Evolutionary conservation across 2,329 filamentous ascomycete species (phyloP).

Genomic region (Biscogniauxia mediterranea): DNA sequence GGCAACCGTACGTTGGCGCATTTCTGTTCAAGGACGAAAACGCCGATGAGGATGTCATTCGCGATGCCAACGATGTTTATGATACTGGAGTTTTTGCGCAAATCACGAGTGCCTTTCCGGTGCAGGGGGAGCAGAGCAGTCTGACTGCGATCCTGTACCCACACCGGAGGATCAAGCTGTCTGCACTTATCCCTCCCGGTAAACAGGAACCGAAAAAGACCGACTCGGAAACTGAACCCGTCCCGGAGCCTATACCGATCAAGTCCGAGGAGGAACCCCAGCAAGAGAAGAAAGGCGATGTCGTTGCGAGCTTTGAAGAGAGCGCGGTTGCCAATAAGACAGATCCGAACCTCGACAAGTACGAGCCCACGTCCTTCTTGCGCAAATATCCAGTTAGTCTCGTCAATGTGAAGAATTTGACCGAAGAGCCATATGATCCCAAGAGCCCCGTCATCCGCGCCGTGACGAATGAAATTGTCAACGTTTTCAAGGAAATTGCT

Average conservation of each 20-base stretch:
- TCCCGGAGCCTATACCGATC: conserved; percentile 59
- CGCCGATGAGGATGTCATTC: conserved; percentile 90
- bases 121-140: conserved; percentile 78
- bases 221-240: conserved; percentile 46
- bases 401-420: conserved; percentile 91
- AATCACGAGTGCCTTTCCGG: conserved; percentile 93
- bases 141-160: conserved; percentile 95
- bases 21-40: conserved; percentile 97
- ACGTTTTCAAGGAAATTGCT: conserved; percentile 97
- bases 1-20: conserved; percentile 94
- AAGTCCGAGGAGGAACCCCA: conserved; percentile 54
- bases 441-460: conserved; percentile 87
- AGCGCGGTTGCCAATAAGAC: conserved; percentile 60
- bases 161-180: conserved; percentile 89
- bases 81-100: conserved; percentile 97
- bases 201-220: conserved; percentile 50
- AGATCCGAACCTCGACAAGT: conserved; percentile 53
- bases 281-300: conserved; percentile 79
- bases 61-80: conserved; percentile 86
- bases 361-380: conserved; percentile 88
- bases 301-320: conserved; percentile 97
- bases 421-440: conserved; percentile 84
- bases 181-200: conserved; percentile 72
- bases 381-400: conserved; percentile 89
- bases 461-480: conserved; percentile 95